Base-by-base conservation (phyloP, 2,329 filamentous ascomycete genomes). In the Calycina herbarum region DNA sequence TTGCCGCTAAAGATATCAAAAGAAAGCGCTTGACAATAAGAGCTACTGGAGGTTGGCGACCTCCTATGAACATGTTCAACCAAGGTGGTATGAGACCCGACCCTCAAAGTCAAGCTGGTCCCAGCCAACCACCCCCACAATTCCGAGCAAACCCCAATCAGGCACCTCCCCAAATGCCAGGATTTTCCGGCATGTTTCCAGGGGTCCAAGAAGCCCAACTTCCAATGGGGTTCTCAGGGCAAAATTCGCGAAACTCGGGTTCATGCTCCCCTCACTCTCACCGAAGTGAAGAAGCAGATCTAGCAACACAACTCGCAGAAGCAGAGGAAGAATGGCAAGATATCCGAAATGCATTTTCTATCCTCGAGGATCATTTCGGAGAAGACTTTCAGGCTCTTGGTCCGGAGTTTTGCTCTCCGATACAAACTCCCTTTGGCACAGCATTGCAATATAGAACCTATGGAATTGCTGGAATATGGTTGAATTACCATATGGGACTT, bases 401-500 rank as follows among this genome's bases (percentile, higher is more conserved):
- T 2, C 80, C 88, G 1, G 92, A 95, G 67, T 86, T 88, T 63
- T 82, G 80, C 51, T 82, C 83, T 65, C 78, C 87, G 62, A 82
- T 87, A 59, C 77, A 85, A 68, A 89, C 93, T 1, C 93, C 94
- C 0, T 99, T 97, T 74, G 94, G 95, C 0, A 85, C 87, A 2
- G 90, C 92, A 0, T 79, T 93, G 6, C 88, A 93, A 69, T 97
- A 96, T 75, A 86, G 92, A 35, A 94, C 91, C 1, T 94, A 93
- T 76, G 89, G 90, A n/a, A 90, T 98, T 68, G 92, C 91, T 2
- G 90, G 92, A 40, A 83, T 97, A 27, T 97, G 93, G 92, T 88
- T 91, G 74, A 90, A 94, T 69, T 94, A 92, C 76, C 91, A 96
- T 77, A 92, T 94, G 82, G 89, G 89, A 0, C 83, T 93, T 58